phyloP scores from a whole-genome alignment of 495 filamentous ascomycete genomes.

The Podospora australis region DNA sequence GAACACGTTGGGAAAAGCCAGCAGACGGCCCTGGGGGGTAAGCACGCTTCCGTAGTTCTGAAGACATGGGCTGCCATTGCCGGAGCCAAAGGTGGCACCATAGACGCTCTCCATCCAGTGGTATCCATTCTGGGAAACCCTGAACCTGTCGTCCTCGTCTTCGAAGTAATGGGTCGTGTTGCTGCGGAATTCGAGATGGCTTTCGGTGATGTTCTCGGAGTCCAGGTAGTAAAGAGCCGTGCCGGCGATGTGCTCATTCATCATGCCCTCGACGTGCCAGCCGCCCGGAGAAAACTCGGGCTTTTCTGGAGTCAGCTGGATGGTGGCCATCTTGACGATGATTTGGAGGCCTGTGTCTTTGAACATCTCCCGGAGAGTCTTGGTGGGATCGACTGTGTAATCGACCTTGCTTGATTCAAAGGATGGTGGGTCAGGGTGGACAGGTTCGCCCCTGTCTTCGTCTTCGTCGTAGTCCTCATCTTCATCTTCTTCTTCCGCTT shows the following conservation, averaged over 20 bases:
- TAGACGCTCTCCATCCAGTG: constrained; percentile 18
- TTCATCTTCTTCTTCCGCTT: no score
- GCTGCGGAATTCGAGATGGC: constrained; percentile 48
- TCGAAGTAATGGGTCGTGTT: constrained; percentile 19
- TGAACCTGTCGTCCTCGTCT: constrained; percentile 10
- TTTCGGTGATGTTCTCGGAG: constrained; percentile 52
- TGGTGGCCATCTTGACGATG: constrained; percentile 59
- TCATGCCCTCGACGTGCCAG: constrained; percentile 48
- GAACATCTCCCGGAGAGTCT: constrained; percentile 30
- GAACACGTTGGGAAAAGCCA: constrained; percentile 39
- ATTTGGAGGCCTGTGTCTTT: constrained; percentile 46
- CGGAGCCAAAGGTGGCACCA: constrained; percentile 21
- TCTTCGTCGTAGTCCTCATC: no score
- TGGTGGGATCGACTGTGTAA: constrained; percentile 27
- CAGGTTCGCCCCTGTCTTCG: constrained; percentile 29
- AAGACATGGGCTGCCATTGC: constrained; percentile 2
- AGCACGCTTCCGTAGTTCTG: constrained; percentile 30
- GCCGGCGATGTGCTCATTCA: constrained; percentile 54
- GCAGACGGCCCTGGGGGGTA: constrained; percentile 29
- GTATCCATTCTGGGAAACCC: not conserved
- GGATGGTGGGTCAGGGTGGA: constrained; percentile 4
- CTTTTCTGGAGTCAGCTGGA: constrained; percentile 56
- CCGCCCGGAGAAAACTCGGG: constrained; percentile 26
- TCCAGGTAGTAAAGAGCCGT: constrained; percentile 58
- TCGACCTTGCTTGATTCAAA: constrained; percentile 24